Percentiles rank a stretch among this genome's conserved stretches.
These are phyloP conservation scores for Zhuliangozyma parablackwelliae DNA, from an alignment of 1,139 yeast species.

Conservation along the genomic window DNA sequence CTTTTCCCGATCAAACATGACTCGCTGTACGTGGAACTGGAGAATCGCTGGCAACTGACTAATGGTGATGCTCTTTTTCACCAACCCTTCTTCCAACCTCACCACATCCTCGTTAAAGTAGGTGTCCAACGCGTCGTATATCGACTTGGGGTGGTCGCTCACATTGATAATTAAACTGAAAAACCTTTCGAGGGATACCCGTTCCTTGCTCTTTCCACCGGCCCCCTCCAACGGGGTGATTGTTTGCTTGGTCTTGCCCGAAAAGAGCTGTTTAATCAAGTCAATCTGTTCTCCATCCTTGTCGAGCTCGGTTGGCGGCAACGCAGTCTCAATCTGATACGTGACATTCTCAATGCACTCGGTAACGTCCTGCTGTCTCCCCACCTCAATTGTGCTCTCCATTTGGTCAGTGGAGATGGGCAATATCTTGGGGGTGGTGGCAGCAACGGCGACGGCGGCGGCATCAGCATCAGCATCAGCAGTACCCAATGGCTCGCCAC, in stretches of 20 bases:
- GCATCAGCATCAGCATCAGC: slow-evolving; percentile 2
- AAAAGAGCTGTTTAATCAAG: slow-evolving; percentile 71
- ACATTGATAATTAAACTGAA: slow-evolving; percentile 78
- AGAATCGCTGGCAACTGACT: slow-evolving; percentile 71
- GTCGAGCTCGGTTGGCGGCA: slow-evolving; percentile 60
- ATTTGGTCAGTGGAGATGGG: slow-evolving; percentile 59
- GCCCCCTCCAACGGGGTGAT: slow-evolving; percentile 29
- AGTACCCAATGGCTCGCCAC: slow-evolving; percentile 2
- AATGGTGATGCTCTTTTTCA: slow-evolving; percentile 69
- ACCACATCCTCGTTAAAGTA: slow-evolving; percentile 76
- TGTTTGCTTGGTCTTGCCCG: slow-evolving; percentile 56
- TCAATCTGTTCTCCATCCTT: slow-evolving; percentile 82
- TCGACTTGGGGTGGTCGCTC: slow-evolving; percentile 80
- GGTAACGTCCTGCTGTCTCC: slow-evolving; percentile 95
- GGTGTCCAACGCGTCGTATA: slow-evolving; percentile 79
- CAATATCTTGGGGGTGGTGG: slow-evolving; percentile 16
- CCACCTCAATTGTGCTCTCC: slow-evolving; percentile 71
- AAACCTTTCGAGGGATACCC: slow-evolving; percentile 73
- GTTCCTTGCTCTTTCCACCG: slow-evolving; percentile 7
- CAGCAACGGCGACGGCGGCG: slow-evolving; percentile 2
- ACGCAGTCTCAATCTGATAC: slow-evolving; percentile 89
- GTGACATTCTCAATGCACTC: slow-evolving; percentile 94
- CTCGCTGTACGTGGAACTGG: slow-evolving; percentile 92
- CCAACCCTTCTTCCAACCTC: slow-evolving; percentile 67
- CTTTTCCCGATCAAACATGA: slow-evolving; percentile 73